These are phyloP conservation scores for Microascus cirrosus DNA, from an alignment of 2,329 filamentous ascomycete species.

Conservation along the genomic window DNA sequence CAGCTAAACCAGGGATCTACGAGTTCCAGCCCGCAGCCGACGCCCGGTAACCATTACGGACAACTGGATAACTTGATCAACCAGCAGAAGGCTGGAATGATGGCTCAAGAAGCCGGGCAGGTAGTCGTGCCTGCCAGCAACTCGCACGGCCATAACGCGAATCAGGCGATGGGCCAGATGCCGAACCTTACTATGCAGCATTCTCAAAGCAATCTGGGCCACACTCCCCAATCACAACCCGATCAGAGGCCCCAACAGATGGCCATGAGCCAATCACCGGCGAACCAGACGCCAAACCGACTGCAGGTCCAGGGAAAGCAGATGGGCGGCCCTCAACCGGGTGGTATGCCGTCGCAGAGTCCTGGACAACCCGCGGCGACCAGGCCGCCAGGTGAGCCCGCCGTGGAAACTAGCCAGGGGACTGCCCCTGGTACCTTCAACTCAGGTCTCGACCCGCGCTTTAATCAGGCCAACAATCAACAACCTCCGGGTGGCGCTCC, in stretches of 20 bases:
- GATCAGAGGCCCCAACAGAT: constrained; percentile 28
- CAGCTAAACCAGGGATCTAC: constrained; percentile 21
- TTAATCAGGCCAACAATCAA: constrained; percentile 38
- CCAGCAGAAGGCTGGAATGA: constrained; percentile 42
- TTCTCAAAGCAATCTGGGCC: constrained; percentile 16
- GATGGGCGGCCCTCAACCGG: constrained; percentile 23
- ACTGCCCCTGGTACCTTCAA: constrained; percentile 36
- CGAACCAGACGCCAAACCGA: constrained; percentile 35
- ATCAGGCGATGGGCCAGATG: constrained; percentile 30
- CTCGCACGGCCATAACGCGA: constrained; percentile 29
- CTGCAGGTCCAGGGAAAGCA: constrained; percentile 46
- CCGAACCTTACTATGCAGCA: constrained; percentile 14
- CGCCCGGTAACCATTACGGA: constrained; percentile 16
- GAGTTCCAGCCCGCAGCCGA: constrained; percentile 13
- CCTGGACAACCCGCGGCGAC: constrained; percentile 49
- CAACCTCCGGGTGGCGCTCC: constrained; percentile 25
- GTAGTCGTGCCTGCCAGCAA: constrained; percentile 44
- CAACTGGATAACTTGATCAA: constrained; percentile 42
- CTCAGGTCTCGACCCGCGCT: constrained; percentile 38
- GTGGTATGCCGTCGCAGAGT: constrained; percentile 43
- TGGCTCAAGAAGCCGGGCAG: constrained; percentile 44
- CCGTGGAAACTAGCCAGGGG: constrained; percentile 11
- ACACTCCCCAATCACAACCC: constrained; percentile 23
- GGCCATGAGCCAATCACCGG: constrained; percentile 16
- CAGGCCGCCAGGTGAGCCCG: constrained; percentile 28